These are phyloP conservation scores for Chlorella sorokiniana DNA, from an alignment of 139 green algal genomes.

Conservation along the genomic window DNA sequence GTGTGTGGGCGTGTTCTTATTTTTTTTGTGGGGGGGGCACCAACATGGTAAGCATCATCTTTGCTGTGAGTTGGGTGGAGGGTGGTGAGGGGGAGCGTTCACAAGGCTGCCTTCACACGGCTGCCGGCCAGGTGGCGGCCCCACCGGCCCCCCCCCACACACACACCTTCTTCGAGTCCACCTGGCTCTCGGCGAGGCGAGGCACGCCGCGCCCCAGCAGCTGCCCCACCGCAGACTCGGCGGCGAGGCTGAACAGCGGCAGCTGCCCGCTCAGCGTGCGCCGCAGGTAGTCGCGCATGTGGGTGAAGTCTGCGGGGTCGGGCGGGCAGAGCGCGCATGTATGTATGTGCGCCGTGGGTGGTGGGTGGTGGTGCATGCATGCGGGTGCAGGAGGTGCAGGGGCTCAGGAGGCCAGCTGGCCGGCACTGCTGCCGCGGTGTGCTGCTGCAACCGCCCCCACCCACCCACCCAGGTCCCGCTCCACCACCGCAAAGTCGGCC, in stretches of 20 bases:
- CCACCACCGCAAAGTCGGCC: conserved; percentile 79
- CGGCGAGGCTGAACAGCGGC: conserved; percentile 80
- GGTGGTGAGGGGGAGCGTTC: too few relatives aligned
- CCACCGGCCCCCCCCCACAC: neutral
- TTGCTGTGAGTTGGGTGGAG: too few relatives aligned
- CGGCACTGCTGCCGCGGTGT: neutral
- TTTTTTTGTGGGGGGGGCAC: neutral
- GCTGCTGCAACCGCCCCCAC: neutral
- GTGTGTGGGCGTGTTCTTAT: neutral
- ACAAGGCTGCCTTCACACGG: neutral
- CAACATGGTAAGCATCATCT: neutral
- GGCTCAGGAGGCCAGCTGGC: neutral
- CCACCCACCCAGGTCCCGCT: conserved; percentile 49
- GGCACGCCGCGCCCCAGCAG: conserved; percentile 75
- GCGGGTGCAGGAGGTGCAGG: neutral
- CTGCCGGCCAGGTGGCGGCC: neutral
- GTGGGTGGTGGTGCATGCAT: neutral
- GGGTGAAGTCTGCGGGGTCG: conserved; percentile 76
- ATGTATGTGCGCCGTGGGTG: neutral
- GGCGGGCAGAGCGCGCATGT: neutral
- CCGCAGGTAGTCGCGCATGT: conserved; percentile 89
- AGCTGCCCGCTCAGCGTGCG: conserved; percentile 78
- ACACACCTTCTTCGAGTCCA: conserved; percentile 44
- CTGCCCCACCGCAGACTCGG: conserved; percentile 79
- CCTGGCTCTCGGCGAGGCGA: conserved; percentile 72